Base-by-base conservation (phyloP, 2,329 filamentous ascomycete species). In the Nannizziopsis arthrosporioides region DNA sequence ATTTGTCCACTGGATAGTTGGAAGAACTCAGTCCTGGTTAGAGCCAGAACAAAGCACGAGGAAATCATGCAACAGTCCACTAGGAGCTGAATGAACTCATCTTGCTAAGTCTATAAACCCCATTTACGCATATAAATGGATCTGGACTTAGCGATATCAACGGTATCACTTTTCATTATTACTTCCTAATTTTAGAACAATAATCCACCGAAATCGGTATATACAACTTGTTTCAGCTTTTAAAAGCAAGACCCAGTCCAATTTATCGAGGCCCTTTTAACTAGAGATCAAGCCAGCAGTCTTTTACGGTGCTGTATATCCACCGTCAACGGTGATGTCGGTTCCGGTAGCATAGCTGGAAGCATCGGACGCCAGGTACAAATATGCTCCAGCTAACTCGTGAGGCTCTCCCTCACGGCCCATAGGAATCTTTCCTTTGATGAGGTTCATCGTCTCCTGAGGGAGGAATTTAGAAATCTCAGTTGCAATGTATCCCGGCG, bases 321-420 rank as follows among this genome's bases (percentile, higher is more conserved):
- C 84, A 51, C 85, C 85, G 62, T 92, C 85, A 42, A 89, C 76
- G 53, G 85, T 68, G 51, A 92, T 72, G 63, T 88, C 82, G 8
- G 76, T 72, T 0, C 80, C 86, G 7, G 85, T 93, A 14, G 82
- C 87, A 68, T 87, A 93, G 47, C 80, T 84, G n/a, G 82, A 78
- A 3, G 85, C 85, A 65, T 93, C 85, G 11, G 81, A 85, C 14
- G 84, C 83, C 49, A 93, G 72, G 66, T 88, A 92, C 42, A 93
- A 67, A 63, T 84, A 94, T 14, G 82, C 82, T 15, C 85, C 87
- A 70, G 90, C 89, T 57, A 93, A 73, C 70, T 94, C 86, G 51
- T 78, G 76, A 2, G 78, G 71, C 54, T 80, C 73, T 8, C 82
- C 86, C 61, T 88, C 82, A 55, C 86, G 62, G 68, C 79, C 84